A percentile compares a stretch with the other conserved stretches of the same genome.
Conservation (phyloP, 2,329 filamentous ascomycete species). For the Trichoderma sp. region DNA sequence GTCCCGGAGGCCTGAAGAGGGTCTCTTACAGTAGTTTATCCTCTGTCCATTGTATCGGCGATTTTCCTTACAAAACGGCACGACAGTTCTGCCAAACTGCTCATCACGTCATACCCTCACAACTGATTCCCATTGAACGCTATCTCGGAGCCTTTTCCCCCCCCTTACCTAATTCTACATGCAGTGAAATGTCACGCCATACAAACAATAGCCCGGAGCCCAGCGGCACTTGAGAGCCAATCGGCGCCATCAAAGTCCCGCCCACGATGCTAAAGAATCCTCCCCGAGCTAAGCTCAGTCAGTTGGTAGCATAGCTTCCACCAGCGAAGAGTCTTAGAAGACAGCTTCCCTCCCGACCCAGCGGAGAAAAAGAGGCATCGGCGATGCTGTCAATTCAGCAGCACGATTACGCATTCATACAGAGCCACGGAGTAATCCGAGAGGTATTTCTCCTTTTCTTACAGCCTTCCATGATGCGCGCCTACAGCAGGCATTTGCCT, state of each 20-base stretch:
- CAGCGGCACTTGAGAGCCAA: conserved; percentile 6
- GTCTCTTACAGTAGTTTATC: neutral
- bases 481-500: neutral
- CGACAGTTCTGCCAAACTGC: neutral
- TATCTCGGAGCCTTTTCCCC: neutral
- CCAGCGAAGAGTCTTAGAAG: neutral
- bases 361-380: conserved; percentile 1
- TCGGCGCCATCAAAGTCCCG: neutral
- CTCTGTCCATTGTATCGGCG: neutral
- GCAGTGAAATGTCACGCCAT: neutral
- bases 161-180: neutral
- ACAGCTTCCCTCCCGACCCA: neutral
- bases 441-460: conserved; percentile 17
- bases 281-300: neutral
- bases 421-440: neutral
- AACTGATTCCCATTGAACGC: neutral
- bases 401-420: neutral
- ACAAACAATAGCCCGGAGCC: neutral
- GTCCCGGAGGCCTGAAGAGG: neutral
- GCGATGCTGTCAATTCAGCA: neutral
- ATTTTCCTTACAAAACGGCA: neutral
- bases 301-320: neutral
- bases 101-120: neutral
- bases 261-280: neutral
- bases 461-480: neutral